Percentiles rank a stretch among this genome's conserved stretches.
Evolutionary conservation across 2,329 filamentous ascomycete species (phyloP).

Genomic region (Pyricularia pennisetigena): DNA sequence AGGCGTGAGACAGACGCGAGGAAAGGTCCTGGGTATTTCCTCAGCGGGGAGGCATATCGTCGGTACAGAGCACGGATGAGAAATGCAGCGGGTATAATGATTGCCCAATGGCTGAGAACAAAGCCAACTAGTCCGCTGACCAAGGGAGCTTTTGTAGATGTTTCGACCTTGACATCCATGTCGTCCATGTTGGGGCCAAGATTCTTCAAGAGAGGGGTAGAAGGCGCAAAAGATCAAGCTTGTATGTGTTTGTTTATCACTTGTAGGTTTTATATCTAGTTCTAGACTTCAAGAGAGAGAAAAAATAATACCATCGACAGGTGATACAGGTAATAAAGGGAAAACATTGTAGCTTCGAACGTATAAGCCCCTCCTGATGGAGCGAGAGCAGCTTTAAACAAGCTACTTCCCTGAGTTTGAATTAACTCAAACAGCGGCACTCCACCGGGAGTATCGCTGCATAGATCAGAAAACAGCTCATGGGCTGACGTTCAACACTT

Average conservation of each 20-base stretch:
- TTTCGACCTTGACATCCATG: constrained; percentile 6
- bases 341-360: background rate
- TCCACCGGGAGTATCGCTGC: background rate
- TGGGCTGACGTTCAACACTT: background rate
- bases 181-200: background rate
- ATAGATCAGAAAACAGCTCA: background rate
- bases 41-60: constrained; percentile 23
- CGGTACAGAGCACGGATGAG: constrained; percentile 18
- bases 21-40: constrained; percentile 23
- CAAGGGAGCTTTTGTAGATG: constrained; percentile 12
- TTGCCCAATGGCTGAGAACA: constrained; percentile 18
- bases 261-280: background rate
- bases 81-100: constrained; percentile 16
- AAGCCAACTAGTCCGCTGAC: constrained; percentile 12
- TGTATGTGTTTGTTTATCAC: too few species aligned
- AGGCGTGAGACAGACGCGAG: constrained; percentile 24
- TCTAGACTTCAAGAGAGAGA: background rate
- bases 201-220: background rate
- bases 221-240: too few species aligned
- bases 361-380: background rate
- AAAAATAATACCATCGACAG: background rate
- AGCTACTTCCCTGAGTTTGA: background rate
- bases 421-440: background rate
- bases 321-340: background rate
- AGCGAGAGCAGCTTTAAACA: background rate